These are phyloP conservation scores for Suillus subaureus DNA, from an alignment of 768 basidiomycete species.

Conservation along the genomic window DNA sequence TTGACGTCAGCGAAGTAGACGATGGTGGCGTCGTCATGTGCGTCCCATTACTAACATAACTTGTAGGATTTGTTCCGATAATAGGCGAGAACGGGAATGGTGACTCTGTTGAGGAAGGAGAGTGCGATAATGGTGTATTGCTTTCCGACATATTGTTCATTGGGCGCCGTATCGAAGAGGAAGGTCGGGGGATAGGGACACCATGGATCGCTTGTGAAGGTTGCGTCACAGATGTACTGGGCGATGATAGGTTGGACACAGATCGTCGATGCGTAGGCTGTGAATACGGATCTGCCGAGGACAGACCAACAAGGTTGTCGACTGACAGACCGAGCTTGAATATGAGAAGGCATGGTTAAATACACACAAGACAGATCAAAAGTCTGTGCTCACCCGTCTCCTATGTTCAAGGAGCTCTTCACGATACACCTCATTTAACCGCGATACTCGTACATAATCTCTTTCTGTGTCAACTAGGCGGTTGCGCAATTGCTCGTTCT, in stretches of 20 bases:
- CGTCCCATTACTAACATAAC: constrained; percentile 60
- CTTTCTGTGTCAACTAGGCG: constrained; percentile 74
- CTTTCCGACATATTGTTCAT: constrained; percentile 47
- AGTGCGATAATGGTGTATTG: constrained; percentile 66
- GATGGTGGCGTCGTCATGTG: constrained; percentile 76
- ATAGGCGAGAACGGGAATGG: constrained; percentile 69
- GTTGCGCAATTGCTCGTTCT: constrained; percentile 75
- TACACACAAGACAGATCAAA: constrained; percentile 13
- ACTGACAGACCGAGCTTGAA: constrained; percentile 71
- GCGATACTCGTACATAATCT: constrained; percentile 71
- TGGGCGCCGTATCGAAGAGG: constrained; percentile 64
- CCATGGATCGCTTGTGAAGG: constrained; percentile 46
- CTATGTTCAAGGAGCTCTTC: constrained; percentile 83
- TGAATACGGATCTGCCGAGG: constrained; percentile 65
- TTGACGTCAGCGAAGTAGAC: constrained; percentile 53
- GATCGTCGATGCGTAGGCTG: constrained; percentile 70
- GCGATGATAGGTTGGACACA: constrained; percentile 37
- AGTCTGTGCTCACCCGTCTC: constrained; percentile 55
- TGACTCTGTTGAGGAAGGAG: constrained; percentile 66
- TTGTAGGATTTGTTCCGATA: constrained; percentile 53
- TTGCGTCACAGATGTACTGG: constrained; percentile 27
- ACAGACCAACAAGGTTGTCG: constrained; percentile 76
- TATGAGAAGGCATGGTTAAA: constrained; percentile 1
- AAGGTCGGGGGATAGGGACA: constrained; percentile 77
- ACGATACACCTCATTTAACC: constrained; percentile 81